These are phyloP conservation scores for Sporothrix protearum DNA, from an alignment of 2,329 filamentous ascomycete genomes.

Conservation along the genomic window DNA sequence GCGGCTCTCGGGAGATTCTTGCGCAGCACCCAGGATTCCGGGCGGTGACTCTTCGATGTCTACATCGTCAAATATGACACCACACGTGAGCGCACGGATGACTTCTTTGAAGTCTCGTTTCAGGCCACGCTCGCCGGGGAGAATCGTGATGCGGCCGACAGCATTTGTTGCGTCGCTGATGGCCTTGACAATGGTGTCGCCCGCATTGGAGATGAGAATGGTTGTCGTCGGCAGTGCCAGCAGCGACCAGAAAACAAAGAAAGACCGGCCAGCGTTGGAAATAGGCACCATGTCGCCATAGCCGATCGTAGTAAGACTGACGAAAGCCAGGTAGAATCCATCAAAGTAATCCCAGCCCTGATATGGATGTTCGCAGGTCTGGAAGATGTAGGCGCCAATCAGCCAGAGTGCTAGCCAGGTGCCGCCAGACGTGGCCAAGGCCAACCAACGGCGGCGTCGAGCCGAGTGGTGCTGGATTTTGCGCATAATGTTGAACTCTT, in stretches of 20 bases:
- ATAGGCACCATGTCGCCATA: slow-evolving; percentile 77
- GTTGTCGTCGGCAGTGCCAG: slow-evolving; percentile 86
- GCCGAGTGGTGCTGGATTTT: slow-evolving; percentile 66
- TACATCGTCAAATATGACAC: slow-evolving; percentile 40
- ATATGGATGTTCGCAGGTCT: slow-evolving; percentile 48
- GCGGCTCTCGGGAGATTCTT: slow-evolving; percentile 30
- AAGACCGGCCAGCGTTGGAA: slow-evolving; percentile 74
- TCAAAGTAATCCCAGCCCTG: slow-evolving; percentile 72
- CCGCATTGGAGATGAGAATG: slow-evolving; percentile 77
- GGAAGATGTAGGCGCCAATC: slow-evolving; percentile 72
- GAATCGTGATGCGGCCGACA: slow-evolving; percentile 57
- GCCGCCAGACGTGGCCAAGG: slow-evolving; percentile 62
- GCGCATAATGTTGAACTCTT: slow-evolving; percentile 77
- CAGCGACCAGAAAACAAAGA: slow-evolving; percentile 91
- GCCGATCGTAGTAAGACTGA: slow-evolving; percentile 78
- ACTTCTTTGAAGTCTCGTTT: slow-evolving; percentile 45
- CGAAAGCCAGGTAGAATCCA: slow-evolving; percentile 80
- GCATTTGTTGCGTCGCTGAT: slow-evolving; percentile 54
- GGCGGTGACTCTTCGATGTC: slow-evolving; percentile 39
- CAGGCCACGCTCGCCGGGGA: slow-evolving; percentile 54
- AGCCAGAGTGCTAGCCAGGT: slow-evolving; percentile 77
- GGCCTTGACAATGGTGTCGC: slow-evolving; percentile 72
- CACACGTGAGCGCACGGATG: slow-evolving; percentile 42
- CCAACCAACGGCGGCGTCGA: slow-evolving; percentile 68
- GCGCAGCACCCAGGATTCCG: slow-evolving; percentile 42